Base-by-base conservation (phyloP, 2,329 filamentous ascomycete genomes). In the Lachnellula subtilissima region DNA sequence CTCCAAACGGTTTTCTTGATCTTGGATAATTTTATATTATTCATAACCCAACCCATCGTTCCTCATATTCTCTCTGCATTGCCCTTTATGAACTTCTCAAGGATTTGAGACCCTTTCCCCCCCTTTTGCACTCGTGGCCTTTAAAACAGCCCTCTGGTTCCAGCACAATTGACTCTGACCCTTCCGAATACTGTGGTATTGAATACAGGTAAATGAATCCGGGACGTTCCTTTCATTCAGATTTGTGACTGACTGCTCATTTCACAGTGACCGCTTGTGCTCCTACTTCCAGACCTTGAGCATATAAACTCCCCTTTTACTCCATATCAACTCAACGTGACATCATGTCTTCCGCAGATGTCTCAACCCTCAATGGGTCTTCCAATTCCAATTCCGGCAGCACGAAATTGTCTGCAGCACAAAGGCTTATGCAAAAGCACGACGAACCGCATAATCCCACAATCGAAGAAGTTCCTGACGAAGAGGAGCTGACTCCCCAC, bases 391-490 rank as follows among this genome's bases (percentile, higher is more conserved):
- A 67, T 56, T 62, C 62, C 51, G 57, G 51, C 25, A 56, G 48
- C 23, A 35, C 50, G 19, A 61, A 59, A 40, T 50, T 67, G 15
- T 64, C 65, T 40, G 60, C 64, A 48, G 67, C 67, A 11, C 82
- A 87, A 73, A 81, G 79, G 75, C 81, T 89, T 60, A 78, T 84
- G 67, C 78, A 85, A 69, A 80, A 84, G 72, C 86, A 89, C 65
- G 74, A 80, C 46, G 73, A 74, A 64, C 70, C 72, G 58, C 74
- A 70, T 72, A 80, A 84, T 67, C 81, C 82, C 62, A 91, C 86
- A 23, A 81, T 96, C 62, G 91, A 96, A 73, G 91, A 96, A 49
- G 85, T 82, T 40, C 79, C 81, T 28, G 91, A 96, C 69, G 90
- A 95, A 72, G 90, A 94, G 71, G 89, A 95, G 43, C 72, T 85